Evolutionary conservation across 768 basidiomycete species (phyloP).

Genomic region (Leccinum longicurvipes): DNA sequence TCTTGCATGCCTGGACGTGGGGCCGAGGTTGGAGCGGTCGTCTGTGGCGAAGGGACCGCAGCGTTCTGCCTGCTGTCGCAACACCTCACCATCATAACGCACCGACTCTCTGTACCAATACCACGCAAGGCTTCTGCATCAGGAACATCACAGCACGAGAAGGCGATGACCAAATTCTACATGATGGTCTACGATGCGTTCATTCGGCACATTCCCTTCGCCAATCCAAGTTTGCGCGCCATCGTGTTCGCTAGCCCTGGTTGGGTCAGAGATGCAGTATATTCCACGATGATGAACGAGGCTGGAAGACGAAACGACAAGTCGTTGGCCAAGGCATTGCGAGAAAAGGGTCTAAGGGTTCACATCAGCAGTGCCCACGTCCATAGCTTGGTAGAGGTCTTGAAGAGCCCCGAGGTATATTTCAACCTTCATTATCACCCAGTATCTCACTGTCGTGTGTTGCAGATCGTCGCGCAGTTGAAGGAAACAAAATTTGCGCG

Average conservation of each 20-base stretch:
- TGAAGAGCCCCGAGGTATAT: slow-evolving; percentile 89
- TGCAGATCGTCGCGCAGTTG: slow-evolving; percentile 66
- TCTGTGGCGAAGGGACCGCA: slow-evolving; percentile 94
- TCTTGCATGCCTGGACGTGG: slow-evolving; percentile 91
- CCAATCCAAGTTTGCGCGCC: slow-evolving; percentile 67
- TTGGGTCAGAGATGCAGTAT: slow-evolving; percentile 88
- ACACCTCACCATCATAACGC: slow-evolving; percentile 93
- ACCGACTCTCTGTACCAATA: slow-evolving; percentile 83
- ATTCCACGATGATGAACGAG: slow-evolving; percentile 79
- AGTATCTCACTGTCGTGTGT: neutral
- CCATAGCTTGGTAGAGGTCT: slow-evolving; percentile 89
- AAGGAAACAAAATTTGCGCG: slow-evolving; percentile 96
- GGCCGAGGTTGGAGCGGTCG: slow-evolving; percentile 93
- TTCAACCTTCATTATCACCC: neutral
- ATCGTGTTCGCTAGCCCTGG: slow-evolving; percentile 97
- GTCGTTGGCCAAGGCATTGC: slow-evolving; percentile 63
- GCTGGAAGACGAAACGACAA: slow-evolving; percentile 83
- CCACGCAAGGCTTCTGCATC: slow-evolving; percentile 88
- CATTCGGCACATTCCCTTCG: slow-evolving; percentile 85
- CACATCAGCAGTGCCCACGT: slow-evolving; percentile 94
- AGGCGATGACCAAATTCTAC: slow-evolving; percentile 83
- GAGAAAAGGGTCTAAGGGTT: slow-evolving; percentile 85
- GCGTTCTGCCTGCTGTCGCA: slow-evolving; percentile 93
- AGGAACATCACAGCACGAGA: slow-evolving; percentile 85
- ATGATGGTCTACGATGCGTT: slow-evolving; percentile 83